Evolutionary conservation across 2,329 filamentous ascomycete genomes (phyloP).

Genomic region (Verticillium tricorpus): DNA sequence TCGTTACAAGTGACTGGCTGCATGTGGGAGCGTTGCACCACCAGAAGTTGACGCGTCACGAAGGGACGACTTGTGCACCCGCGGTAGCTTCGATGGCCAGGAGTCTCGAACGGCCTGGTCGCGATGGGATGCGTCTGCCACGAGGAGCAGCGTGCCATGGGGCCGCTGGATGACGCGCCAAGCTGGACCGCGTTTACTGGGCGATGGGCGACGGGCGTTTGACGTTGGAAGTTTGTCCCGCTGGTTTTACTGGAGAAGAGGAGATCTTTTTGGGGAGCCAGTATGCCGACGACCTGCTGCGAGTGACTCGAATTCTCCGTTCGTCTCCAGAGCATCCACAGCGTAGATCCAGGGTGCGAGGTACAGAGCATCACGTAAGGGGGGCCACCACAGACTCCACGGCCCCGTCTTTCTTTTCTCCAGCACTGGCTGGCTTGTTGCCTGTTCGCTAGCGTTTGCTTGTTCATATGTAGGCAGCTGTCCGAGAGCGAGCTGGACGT

Average conservation of each 20-base stretch:
- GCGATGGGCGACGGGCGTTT: background rate
- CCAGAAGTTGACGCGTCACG: background rate
- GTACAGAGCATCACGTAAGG: background rate
- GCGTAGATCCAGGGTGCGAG: background rate
- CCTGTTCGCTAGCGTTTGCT: background rate
- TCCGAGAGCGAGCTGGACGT: background rate
- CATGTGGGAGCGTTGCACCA: background rate
- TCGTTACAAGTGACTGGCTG: background rate
- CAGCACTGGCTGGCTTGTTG: background rate
- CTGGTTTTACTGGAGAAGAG: background rate
- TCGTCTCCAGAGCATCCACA: background rate
- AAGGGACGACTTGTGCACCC: background rate
- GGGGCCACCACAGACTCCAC: background rate
- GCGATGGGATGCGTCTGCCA: background rate
- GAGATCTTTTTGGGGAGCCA: background rate
- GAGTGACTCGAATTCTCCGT: background rate
- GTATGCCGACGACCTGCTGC: background rate
- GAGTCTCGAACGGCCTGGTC: background rate
- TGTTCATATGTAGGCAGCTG: background rate
- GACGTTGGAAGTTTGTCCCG: background rate
- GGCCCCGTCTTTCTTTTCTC: too few species aligned
- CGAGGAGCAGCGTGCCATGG: background rate
- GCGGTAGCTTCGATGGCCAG: background rate
- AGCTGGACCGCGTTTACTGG: background rate
- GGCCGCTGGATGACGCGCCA: background rate